phyloP scores from a whole-genome alignment of 306 rosid species.

The Bauhinia variegata region DNA sequence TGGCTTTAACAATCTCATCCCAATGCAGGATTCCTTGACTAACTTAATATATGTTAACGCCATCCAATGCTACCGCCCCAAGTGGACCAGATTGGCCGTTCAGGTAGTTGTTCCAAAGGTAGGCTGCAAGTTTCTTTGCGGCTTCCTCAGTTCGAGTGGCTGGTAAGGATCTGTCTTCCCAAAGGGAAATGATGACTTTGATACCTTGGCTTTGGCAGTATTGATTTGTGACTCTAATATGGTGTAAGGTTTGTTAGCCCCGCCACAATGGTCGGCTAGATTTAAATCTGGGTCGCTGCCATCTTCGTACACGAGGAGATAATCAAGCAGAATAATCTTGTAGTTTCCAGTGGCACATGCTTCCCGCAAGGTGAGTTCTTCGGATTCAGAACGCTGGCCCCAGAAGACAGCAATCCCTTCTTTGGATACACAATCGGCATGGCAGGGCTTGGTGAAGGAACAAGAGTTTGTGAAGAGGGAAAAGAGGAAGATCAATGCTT shows the following conservation, averaged over 20 bases:
- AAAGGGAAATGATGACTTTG: slow-evolving; percentile 37
- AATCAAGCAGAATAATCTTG: slow-evolving; percentile 46
- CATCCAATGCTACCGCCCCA: slow-evolving; percentile 47
- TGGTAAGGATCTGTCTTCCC: slow-evolving; percentile 31
- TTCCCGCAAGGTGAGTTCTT: slow-evolving; percentile 43
- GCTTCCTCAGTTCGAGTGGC: background rate
- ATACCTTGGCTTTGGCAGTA: slow-evolving; percentile 39
- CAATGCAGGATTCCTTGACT: slow-evolving; percentile 22
- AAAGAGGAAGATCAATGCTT: background rate
- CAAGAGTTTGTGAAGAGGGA: slow-evolving; percentile 9
- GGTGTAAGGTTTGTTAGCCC: slow-evolving; percentile 19
- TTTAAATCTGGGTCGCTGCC: slow-evolving; percentile 35
- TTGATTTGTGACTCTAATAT: slow-evolving; percentile 27
- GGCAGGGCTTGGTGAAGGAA: slow-evolving; percentile 7
- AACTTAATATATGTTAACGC: slow-evolving; percentile 44
- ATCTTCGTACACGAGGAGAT: slow-evolving; percentile 47
- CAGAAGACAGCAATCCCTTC: slow-evolving; percentile 55
- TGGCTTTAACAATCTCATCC: slow-evolving; percentile 40
- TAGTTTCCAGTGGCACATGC: slow-evolving; percentile 56
- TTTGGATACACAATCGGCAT: background rate
- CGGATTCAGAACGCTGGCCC: slow-evolving; percentile 41
- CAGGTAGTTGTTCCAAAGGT: slow-evolving; percentile 48
- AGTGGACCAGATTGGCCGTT: slow-evolving; percentile 42
- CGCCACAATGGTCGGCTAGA: slow-evolving; percentile 52
- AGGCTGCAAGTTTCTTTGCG: slow-evolving; percentile 26